Evolutionary conservation across 2,329 filamentous ascomycete species (phyloP).

Genomic region (Neofusicoccum cordaticola): DNA sequence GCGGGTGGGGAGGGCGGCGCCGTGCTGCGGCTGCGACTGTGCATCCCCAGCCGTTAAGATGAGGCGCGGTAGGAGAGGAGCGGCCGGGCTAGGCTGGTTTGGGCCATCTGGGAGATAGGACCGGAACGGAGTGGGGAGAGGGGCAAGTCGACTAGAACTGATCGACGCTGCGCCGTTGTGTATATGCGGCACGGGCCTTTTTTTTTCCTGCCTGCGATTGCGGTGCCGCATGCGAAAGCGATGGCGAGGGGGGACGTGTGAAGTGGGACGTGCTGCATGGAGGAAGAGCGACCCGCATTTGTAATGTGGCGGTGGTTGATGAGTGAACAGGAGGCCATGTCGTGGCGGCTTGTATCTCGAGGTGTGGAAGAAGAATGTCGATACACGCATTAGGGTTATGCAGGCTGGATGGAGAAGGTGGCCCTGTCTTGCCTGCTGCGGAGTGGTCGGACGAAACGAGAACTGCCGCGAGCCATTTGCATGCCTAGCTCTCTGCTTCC

Average conservation of each 20-base stretch:
- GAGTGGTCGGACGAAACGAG: background rate
- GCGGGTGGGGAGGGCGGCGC: too few species aligned
- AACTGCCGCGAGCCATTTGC: background rate
- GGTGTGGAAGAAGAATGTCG: too few species aligned
- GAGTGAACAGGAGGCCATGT: background rate
- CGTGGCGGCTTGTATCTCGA: too few species aligned
- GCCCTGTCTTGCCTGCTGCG: too few species aligned
- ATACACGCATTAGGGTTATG: too few species aligned
- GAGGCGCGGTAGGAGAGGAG: too few species aligned
- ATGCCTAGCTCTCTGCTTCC: background rate
- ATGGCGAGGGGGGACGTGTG: background rate
- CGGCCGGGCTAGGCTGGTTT: too few species aligned
- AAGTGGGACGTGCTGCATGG: background rate
- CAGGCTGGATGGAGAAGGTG: too few species aligned
- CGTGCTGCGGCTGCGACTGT: too few species aligned
- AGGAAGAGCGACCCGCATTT: background rate
- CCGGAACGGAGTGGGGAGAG: background rate
- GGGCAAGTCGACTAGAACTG: background rate
- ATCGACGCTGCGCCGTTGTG: background rate
- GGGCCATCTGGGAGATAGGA: background rate
- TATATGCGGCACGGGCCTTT: background rate
- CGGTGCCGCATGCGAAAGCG: background rate
- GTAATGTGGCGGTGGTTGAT: background rate
- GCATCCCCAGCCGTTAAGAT: too few species aligned
- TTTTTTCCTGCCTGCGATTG: background rate